phyloP scores from a whole-genome alignment of 192 early-diverging fungal genomes.

The Coemansia sp. region DNA sequence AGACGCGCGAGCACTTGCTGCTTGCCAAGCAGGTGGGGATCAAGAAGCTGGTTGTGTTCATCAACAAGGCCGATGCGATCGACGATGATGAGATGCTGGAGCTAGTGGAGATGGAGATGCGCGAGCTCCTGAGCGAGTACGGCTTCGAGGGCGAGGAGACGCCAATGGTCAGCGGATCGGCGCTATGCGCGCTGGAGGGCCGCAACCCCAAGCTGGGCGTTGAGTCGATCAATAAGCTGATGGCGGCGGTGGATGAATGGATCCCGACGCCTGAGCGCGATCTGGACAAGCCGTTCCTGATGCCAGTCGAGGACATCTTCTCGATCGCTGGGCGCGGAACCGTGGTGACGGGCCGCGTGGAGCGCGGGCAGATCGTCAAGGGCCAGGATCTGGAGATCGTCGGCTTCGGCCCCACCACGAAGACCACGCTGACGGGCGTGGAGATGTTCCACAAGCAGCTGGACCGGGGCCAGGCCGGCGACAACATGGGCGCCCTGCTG shows the following conservation, averaged over 20 bases:
- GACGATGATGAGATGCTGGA: conserved; percentile 98
- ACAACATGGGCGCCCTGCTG: conserved; percentile 97
- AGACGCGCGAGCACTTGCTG: conserved; percentile 97
- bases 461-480: conserved; percentile 94
- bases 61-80: conserved; percentile 98
- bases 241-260: conserved; percentile 88
- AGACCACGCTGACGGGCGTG: conserved; percentile 96
- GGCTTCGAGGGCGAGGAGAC: conserved; percentile 90
- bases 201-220: conserved; percentile 89
- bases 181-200: conserved; percentile 93
- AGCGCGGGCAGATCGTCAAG: conserved; percentile 91
- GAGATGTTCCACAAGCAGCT: conserved; percentile 99
- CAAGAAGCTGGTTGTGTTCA: conserved; percentile 89
- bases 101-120: conserved; percentile 99
- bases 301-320: conserved; percentile 99
- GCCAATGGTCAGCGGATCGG: conserved; percentile 92
- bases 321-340: conserved; percentile 98
- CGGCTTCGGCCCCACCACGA: conserved; percentile 84
- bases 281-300: conserved; percentile 98
- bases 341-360: conserved; percentile 93
- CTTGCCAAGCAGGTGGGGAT: conserved; percentile 96
- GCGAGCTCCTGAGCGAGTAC: conserved; percentile 89
- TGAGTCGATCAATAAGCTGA: conserved; percentile 86
- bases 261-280: conserved; percentile 93
- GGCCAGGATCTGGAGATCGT: conserved; percentile 97